Conservation (phyloP, 2,329 filamentous ascomycete genomes). For the Hymenoscyphus occultus region DNA sequence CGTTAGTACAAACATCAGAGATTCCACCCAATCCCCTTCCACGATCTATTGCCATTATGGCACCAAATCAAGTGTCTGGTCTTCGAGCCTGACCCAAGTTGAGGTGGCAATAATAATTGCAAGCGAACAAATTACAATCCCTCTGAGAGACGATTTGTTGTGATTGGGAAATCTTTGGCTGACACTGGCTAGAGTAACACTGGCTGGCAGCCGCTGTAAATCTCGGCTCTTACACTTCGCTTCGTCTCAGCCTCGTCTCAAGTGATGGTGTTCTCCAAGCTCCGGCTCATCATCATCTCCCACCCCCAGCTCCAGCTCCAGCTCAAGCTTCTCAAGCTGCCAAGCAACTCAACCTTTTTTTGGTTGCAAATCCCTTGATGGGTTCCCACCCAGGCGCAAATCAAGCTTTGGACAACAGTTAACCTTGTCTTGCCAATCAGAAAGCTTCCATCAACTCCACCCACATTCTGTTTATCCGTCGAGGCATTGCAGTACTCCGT, state of each 20-base stretch:
- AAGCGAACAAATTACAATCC: background rate
- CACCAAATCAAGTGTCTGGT: background rate
- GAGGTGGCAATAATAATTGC: background rate
- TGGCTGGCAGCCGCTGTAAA: background rate
- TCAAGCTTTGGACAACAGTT: background rate
- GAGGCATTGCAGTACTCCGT: background rate
- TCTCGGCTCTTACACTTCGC: background rate
- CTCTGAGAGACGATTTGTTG: background rate
- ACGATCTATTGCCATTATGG: background rate
- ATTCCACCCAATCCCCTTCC: background rate
- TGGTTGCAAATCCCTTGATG: background rate
- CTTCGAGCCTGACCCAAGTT: background rate
- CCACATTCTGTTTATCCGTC: background rate
- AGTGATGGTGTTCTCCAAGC: conserved; percentile 10
- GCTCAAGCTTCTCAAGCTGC: too few relatives aligned
- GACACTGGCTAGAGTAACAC: background rate
- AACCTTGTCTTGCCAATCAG: background rate
- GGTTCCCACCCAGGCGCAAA: background rate
- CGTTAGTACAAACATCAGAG: background rate
- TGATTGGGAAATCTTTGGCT: background rate
- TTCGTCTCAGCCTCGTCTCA: conserved; percentile 20
- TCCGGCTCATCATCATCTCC: background rate
- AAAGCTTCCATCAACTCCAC: background rate
- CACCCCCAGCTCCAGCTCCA: background rate
- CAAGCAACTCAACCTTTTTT: background rate